A percentile compares a stretch with the other conserved stretches of the same genome.
Evolutionary conservation across 306 rosid species (phyloP).

Genomic region (Cucurbita pepo): DNA sequence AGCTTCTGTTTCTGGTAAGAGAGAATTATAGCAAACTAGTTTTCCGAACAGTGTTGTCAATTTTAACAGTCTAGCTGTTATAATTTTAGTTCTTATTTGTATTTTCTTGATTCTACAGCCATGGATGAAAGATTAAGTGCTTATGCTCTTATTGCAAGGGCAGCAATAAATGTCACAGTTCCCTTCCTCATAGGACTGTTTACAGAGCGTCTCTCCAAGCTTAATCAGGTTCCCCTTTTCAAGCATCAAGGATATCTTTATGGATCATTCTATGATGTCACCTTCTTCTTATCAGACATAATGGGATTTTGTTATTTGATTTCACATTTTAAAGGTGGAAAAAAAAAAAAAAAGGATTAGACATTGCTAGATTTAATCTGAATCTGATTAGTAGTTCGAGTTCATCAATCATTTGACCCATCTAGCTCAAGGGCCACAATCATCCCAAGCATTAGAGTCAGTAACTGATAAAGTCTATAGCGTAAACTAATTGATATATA

Average conservation of each 20-base stretch:
- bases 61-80: neutral
- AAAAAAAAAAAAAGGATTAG: neutral
- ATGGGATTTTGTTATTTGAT: neutral
- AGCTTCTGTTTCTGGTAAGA: conserved; percentile 67
- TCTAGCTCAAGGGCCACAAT: neutral
- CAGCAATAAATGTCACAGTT: conserved; percentile 57
- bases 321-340: neutral
- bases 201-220: conserved; percentile 50
- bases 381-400: neutral
- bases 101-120: conserved; percentile 40
- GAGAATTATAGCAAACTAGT: neutral
- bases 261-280: neutral
- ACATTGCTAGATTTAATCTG: neutral
- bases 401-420: neutral
- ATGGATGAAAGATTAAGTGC: conserved; percentile 93
- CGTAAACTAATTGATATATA: neutral
- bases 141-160: conserved; percentile 87
- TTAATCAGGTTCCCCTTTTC: conserved; percentile 48
- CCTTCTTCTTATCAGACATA: neutral
- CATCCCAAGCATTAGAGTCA: neutral
- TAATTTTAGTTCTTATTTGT: conserved; percentile 3
- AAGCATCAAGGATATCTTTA: conserved; percentile 2
- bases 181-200: conserved; percentile 58
- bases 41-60: neutral
- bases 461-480: neutral